Evolutionary conservation across 176 grass and related monocot species (phyloP), one percentile per base, ranked within the genome.

Genomic region (Rhynchospora tenuis): DNA sequence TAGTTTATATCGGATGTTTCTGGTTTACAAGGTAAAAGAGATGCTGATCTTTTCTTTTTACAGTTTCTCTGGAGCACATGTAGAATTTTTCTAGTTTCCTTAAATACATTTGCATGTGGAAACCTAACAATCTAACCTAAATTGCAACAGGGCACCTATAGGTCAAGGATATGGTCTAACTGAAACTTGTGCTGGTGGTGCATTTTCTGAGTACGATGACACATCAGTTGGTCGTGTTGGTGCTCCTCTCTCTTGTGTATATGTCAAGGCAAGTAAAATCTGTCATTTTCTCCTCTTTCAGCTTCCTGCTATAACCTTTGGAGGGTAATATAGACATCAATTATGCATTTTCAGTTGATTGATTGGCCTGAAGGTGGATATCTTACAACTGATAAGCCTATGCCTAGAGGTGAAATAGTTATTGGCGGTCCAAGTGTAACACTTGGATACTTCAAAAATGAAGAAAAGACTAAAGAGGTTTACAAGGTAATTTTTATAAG

Each of bases 121-220:
- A 64, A 60, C 59, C 15, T 6, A 44, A 59, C 20, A 81, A 81
- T 55, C 65, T 82, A 44, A 24, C 17, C 43, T 14, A 56, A 0
- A 60, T 62, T 88, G 86, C 66, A 85, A 42, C 86, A 97, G 95
- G 66, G 90, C 95, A 81, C 90, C 90, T 71, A 97, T 97, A 84
- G 89, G 90, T 2, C 95, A 97, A 92, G 95, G 95, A 84, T 97
- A 97, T 91, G 95, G 95, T 83, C 83, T 97, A 3, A 98, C 95
- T 73, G 95, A 98, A 92, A 98, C 95, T 14, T 98, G 92, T 86
- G 95, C 92, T 28, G 95, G 90, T 12, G 95, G 90, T 24, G 89
- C 95, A 85, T 98, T 98, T 85, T 94, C 95, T 17, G 95, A 94
- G 80, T 88, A 91, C 46, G 87, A 98, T 29, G 95, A 98, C 82